Base-by-base conservation (phyloP, 129 eudicot genomes). In the Apium graveolens region DNA sequence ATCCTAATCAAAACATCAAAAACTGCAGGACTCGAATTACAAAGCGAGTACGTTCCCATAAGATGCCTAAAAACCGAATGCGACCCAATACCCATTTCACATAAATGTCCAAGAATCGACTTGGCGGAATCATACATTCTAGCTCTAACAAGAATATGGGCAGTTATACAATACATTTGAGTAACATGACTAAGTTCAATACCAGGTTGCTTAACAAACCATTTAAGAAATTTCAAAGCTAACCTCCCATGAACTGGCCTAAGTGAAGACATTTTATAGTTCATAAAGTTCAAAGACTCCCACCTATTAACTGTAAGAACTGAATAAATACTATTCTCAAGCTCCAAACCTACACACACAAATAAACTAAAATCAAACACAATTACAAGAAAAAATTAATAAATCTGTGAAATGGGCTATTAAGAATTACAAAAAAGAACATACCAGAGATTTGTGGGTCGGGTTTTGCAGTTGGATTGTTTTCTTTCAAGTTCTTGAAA, bases 11-110 rank as follows among this genome's bases (percentile, higher is more conserved):
- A 80, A 80, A 94, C 84, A 83, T 94, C 98, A 75, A 91, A 94
- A 82, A 94, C 91, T 21, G 96, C 86, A 32, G 98, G 98, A 86
- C 83, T 94, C n/a, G 98, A 94, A n/a, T 88, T 85, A 78, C 98
- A 90, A 75, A 94, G 81, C 68, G 82, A 87, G 85, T 91, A 94
- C 12, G 97, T 94, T 60, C 89, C 89, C 96, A 94, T 89, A 18
- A 94, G 92, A 80, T 84, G 88, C 68, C 73, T 21, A 84, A 94
- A 91, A 87, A 91, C 51, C 14, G 84, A 83, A 68, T 78, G 81
- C 76, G 90, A 76, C 77, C 77, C 83, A 69, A 84, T 76, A 85
- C 90, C 90, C 87, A 78, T 78, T 1, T 84, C 85, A 48, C 75
- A 46, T 57, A 94, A 82, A 48, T 80, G 81, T 5, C 75, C 35